Evolutionary conservation across 768 basidiomycete species (phyloP), one percentile per base, ranked within the genome.

Genomic region (Mycena polygramma): DNA sequence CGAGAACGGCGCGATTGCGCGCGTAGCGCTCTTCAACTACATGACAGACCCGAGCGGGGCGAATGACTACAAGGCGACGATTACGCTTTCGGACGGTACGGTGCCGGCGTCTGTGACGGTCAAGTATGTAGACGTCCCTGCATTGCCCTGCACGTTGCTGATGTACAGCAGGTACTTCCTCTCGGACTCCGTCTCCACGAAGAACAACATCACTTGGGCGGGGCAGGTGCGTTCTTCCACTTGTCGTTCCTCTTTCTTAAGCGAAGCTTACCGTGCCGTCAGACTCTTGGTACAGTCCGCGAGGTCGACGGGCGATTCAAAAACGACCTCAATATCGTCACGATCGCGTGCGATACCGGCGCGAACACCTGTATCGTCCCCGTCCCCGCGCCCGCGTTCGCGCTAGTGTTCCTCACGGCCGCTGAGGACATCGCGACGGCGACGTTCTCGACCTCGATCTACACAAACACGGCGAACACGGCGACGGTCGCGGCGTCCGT

Each of bases 11-110:
- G 81, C 78, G 5, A 87, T 91, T 5, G 84, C 85, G 11, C 86
- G 91, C 51, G 84, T 93, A 1, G 90, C 88, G 10, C 75, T 95
- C 59, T 87, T 94, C 81, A 96, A 95, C 78, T 95, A 87, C 75
- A 83, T 93, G 51, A 83, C 86, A 35, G 93, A 94, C 74, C 69
- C 83, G 0, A 82, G 83, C 4, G 91, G 91, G 7, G 86, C 83
- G 0, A 88, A 83, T 73, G 83, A 87, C 57, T 87, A 88, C 68
- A 86, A 83, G 2, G 86, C 86, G 14, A 84, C 81, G 10, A 81
- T 94, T 53, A 80, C 85, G 7, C 74, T 89, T 30, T 79, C 79
- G 5, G 87, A 86, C 3, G 82, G 80, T 5, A 81, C 82, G 7
- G 81, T 83, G 0, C 90, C 89, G 1, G 64, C 82, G 8, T 79